Conservation (phyloP, 2,329 filamentous ascomycete species). For the Beauveria scarabaeidicola region DNA sequence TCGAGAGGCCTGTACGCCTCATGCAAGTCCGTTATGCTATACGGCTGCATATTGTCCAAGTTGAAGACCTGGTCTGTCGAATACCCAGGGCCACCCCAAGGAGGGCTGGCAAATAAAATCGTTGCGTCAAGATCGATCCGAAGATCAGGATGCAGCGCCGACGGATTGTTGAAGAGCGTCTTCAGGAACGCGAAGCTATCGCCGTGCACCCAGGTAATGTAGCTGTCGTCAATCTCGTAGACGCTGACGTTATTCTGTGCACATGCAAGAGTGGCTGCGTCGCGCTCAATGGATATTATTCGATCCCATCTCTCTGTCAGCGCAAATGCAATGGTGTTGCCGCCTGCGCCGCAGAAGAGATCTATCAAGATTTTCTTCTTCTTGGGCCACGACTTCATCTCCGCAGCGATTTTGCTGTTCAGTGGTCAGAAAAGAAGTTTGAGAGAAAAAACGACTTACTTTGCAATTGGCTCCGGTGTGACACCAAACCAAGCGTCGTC, state of each 20-base stretch:
- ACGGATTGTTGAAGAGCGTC: slow-evolving; percentile 28
- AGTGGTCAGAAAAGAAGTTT: slow-evolving; percentile 15
- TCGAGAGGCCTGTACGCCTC: slow-evolving; percentile 50
- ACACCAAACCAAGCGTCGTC: slow-evolving; percentile 95
- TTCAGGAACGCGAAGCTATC: slow-evolving; percentile 74
- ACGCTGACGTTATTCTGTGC: slow-evolving; percentile 86
- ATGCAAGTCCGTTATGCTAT: slow-evolving; percentile 58
- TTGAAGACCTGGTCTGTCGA: slow-evolving; percentile 64
- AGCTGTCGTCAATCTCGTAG: slow-evolving; percentile 63
- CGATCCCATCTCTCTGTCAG: slow-evolving; percentile 68
- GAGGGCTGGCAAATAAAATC: slow-evolving; percentile 49
- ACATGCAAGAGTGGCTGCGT: slow-evolving; percentile 72
- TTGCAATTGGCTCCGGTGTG: slow-evolving; percentile 85
- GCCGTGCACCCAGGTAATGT: slow-evolving; percentile 78
- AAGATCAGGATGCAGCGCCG: slow-evolving; percentile 30
- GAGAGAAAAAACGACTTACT: slow-evolving; percentile 40
- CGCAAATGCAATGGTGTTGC: slow-evolving; percentile 93
- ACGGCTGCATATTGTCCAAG: slow-evolving; percentile 79
- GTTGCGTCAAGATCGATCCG: slow-evolving; percentile 33
- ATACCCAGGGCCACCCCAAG: slow-evolving; percentile 53
- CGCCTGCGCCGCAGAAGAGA: slow-evolving; percentile 83
- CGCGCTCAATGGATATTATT: slow-evolving; percentile 83
- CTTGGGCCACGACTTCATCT: slow-evolving; percentile 52
- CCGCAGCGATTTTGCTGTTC: slow-evolving; percentile 61
- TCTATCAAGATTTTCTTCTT: slow-evolving; percentile 66